Conservation (phyloP, 2,329 filamentous ascomycete species). For the Chalara sp. region DNA sequence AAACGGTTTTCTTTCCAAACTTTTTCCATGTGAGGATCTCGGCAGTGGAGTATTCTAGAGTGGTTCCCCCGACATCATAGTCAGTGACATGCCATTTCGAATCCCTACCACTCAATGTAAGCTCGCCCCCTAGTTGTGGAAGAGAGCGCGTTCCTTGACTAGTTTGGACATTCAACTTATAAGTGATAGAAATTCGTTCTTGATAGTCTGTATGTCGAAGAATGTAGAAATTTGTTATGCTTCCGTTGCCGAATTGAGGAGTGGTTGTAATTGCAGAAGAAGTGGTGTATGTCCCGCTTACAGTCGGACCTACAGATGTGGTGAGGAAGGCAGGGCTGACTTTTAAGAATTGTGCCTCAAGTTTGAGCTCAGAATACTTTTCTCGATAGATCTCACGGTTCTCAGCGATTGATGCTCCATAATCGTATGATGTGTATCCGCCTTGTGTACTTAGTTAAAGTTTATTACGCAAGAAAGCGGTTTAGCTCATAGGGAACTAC, state of each 20-base stretch:
- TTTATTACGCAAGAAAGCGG: neutral
- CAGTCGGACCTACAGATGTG: slow-evolving; percentile 44
- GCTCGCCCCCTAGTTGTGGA: slow-evolving; percentile 48
- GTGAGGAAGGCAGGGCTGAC: slow-evolving; percentile 62
- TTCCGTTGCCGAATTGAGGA: slow-evolving; percentile 47
- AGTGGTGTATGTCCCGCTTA: slow-evolving; percentile 40
- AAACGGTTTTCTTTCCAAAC: slow-evolving; percentile 49
- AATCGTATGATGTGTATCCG: slow-evolving; percentile 53
- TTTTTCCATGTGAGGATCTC: slow-evolving; percentile 67
- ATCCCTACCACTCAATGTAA: slow-evolving; percentile 56
- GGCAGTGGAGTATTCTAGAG: slow-evolving; percentile 60
- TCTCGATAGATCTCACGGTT: slow-evolving; percentile 61
- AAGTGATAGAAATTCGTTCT: slow-evolving; percentile 48
- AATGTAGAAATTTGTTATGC: slow-evolving; percentile 55
- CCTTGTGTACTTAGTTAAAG: slow-evolving; percentile 33
- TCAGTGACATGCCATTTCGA: slow-evolving; percentile 63
- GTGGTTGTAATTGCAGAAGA: slow-evolving; percentile 46
- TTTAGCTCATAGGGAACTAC: neutral
- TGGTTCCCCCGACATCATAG: slow-evolving; percentile 53
- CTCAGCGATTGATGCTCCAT: slow-evolving; percentile 59
- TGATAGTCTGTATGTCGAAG: slow-evolving; percentile 60
- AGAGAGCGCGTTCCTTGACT: slow-evolving; percentile 49
- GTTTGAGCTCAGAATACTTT: slow-evolving; percentile 75
- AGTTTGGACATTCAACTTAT: slow-evolving; percentile 57
- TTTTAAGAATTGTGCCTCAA: slow-evolving; percentile 68